Conservation (phyloP, 768 basidiomycete genomes). For the Mycena alexandri region DNA sequence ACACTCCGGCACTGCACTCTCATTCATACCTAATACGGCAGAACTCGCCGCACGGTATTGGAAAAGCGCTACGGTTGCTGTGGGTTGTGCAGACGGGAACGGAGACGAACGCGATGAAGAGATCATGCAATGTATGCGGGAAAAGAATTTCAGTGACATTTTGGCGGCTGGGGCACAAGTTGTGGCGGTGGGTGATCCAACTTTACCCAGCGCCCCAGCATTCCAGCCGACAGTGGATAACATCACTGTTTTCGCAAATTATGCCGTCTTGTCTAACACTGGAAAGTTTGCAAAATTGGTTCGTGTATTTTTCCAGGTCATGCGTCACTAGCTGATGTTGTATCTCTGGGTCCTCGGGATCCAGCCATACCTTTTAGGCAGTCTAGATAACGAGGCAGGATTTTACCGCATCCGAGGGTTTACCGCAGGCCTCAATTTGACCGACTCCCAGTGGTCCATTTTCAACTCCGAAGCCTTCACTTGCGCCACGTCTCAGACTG, state of each 20-base stretch:
- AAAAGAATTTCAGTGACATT: conserved; percentile 25
- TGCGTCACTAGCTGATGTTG: background rate
- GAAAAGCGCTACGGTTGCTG: conserved; percentile 9
- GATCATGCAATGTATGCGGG: conserved; percentile 22
- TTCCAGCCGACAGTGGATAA: conserved; percentile 30
- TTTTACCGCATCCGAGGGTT: conserved; percentile 24
- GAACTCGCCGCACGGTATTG: conserved; percentile 21
- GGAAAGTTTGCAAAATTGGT: conserved; percentile 30
- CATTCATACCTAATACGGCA: conserved; percentile 21
- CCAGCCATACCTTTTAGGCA: conserved; percentile 27
- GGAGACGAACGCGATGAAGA: conserved; percentile 12
- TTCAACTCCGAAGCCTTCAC: conserved; percentile 22
- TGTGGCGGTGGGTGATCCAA: too few relatives aligned
- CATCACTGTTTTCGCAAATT: conserved; percentile 24
- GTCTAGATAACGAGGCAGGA: conserved; percentile 21
- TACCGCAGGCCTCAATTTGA: conserved; percentile 10
- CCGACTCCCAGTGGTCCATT: conserved; percentile 20
- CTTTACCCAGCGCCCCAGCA: too few relatives aligned
- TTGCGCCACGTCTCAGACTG: conserved; percentile 16
- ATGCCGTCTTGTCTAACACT: conserved; percentile 12
- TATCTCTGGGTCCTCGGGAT: background rate
- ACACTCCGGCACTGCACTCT: conserved; percentile 23
- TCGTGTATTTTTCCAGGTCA: background rate
- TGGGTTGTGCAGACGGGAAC: conserved; percentile 21
- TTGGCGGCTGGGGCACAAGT: conserved; percentile 24